A percentile compares a stretch with the other conserved stretches of the same genome.
Conservation (phyloP, 208 protist genomes). For the Herpetomonas tarakana region DNA sequence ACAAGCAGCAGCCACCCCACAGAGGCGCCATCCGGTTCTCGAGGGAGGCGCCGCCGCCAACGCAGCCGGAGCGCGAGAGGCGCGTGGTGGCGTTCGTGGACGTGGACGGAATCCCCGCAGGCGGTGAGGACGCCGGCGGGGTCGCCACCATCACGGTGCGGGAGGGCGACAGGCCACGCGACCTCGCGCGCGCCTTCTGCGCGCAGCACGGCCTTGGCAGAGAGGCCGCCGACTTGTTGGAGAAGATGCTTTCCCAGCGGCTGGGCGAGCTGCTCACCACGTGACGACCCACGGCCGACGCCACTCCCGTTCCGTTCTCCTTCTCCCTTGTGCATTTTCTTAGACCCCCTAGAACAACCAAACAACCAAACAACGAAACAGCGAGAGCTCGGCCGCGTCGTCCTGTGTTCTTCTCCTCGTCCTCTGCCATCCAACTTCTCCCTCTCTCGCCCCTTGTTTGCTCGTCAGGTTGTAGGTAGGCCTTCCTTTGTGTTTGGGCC, state of each 20-base stretch:
- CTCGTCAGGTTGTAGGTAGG: too few species aligned
- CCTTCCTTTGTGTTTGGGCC: too few species aligned
- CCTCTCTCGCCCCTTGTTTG: too few species aligned
- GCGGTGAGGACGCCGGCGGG: constrained; percentile 10
- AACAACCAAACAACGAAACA: too few species aligned
- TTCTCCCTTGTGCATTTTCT: too few species aligned
- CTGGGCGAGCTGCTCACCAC: too few species aligned
- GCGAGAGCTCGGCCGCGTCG: too few species aligned
- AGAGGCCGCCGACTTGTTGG: constrained; percentile 8
- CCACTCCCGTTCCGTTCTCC: too few species aligned
- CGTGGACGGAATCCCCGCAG: neutral
- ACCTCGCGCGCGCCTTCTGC: constrained; percentile 14
- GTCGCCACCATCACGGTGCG: constrained; percentile 11
- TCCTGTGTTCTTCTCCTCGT: too few species aligned
- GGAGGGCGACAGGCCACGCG: constrained; percentile 4
- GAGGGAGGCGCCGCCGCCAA: constrained; percentile 14
- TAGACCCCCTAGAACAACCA: too few species aligned
- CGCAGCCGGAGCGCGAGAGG: neutral
- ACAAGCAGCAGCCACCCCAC: constrained; percentile 23
- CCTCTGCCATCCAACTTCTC: too few species aligned
- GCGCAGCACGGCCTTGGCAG: constrained; percentile 12
- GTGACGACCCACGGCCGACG: too few species aligned
- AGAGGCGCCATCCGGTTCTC: constrained; percentile 18
- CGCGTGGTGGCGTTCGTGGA: neutral
- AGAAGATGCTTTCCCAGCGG: constrained; percentile 16